A percentile compares a stretch with the other conserved stretches of the same genome.
phyloP scores from a whole-genome alignment of 2,329 filamentous ascomycete genomes.

The Cryphonectria parasitica region DNA sequence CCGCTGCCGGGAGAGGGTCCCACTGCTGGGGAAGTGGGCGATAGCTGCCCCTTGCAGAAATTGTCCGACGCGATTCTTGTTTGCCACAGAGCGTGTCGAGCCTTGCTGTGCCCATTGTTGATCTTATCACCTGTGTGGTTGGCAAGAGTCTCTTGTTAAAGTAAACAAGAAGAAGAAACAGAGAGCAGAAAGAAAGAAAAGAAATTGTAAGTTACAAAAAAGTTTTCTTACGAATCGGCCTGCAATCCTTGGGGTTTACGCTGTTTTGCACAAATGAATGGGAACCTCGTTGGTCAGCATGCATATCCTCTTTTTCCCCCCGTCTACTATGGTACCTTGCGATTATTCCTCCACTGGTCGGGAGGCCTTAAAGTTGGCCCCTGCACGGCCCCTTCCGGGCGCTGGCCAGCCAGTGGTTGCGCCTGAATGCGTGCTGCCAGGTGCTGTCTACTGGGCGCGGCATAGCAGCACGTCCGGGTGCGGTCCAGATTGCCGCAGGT shows the following conservation, averaged over 20 bases:
- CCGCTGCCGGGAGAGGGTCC: neutral
- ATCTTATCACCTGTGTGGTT: neutral
- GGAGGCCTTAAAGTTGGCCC: neutral
- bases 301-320: neutral
- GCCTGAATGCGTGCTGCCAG: neutral
- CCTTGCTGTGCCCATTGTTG: neutral
- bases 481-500: neutral
- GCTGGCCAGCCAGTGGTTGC: neutral
- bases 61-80: neutral
- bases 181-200: too few species aligned
- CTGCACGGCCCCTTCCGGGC: neutral
- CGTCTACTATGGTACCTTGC: neutral
- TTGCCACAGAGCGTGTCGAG: neutral
- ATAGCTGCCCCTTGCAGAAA: slow-evolving; percentile 7
- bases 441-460: neutral
- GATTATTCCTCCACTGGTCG: neutral
- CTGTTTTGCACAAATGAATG: too few species aligned
- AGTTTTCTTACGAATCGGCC: too few species aligned
- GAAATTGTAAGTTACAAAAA: too few species aligned
- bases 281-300: too few species aligned
- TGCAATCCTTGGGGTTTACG: too few species aligned
- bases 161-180: neutral
- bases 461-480: neutral
- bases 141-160: neutral
- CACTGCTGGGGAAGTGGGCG: neutral